Conservation (phyloP, 2,329 filamentous ascomycete species). For the Alternaria alternata region DNA sequence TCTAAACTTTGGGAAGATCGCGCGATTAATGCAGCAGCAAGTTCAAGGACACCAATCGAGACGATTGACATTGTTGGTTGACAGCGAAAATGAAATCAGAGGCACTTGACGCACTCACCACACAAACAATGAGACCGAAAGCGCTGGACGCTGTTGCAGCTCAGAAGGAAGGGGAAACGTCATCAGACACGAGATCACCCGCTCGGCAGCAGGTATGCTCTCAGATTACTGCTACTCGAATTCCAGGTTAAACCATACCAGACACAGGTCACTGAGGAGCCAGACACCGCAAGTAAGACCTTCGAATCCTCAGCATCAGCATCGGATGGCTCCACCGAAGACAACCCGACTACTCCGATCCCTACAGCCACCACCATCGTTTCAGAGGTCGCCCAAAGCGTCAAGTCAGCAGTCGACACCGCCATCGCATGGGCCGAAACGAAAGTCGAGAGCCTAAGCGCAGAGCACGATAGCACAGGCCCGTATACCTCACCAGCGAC, state of each 20-base stretch:
- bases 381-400: conserved; percentile 26
- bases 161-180: background rate
- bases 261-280: background rate
- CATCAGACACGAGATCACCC: background rate
- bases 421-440: conserved; percentile 39
- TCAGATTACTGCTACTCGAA: background rate
- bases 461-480: conserved; percentile 34
- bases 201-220: conserved; percentile 12
- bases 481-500: conserved; percentile 44
- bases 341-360: background rate
- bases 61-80: background rate
- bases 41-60: background rate
- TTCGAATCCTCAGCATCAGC: conserved; percentile 13
- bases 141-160: conserved; percentile 25
- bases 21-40: background rate
- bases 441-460: conserved; percentile 34
- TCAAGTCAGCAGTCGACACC: conserved; percentile 30
- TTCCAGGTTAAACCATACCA: background rate
- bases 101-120: conserved; percentile 28
- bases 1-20: background rate
- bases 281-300: background rate
- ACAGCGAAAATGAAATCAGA: conserved; percentile 22
- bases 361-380: conserved; percentile 25
- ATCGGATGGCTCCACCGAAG: conserved; percentile 17
- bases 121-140: conserved; percentile 26